Base-by-base conservation (phyloP, 2,329 filamentous ascomycete genomes). In the Neofusicoccum kwambonambiense region DNA sequence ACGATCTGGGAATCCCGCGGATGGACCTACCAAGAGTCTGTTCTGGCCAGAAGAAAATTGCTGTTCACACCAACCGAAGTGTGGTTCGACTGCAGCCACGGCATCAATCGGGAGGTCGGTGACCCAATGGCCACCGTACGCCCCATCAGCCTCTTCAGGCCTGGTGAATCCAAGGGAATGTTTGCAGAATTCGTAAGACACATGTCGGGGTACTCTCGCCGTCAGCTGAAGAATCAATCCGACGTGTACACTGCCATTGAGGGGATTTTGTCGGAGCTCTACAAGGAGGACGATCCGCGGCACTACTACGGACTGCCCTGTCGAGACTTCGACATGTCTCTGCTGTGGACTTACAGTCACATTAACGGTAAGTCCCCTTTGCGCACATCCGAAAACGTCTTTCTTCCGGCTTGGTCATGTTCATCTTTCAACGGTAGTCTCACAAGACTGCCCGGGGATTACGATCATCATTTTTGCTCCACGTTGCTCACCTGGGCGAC, bases 1-100 rank as follows among this genome's bases (percentile, higher is more conserved):
- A 49, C 15, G 6, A n/a, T 51, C 13, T 62, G 64, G 57, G 11
- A 9, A 19, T 52, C 57, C 1, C 64, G 64, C 8, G 64, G 64
- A 11, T 65, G 57, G 64, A 62, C 64, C 7, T 61, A 51, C 11
- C 64, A 62, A n/a, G 64, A 65, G 37, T 9, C n/a, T 17, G 15
- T 61, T 6, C 44, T 61, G 19, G 17, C 54, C 7, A 27, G 17
- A 44, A 15, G 44, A 9, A 42, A 45, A 34, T 11, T 65, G 4
- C 47, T 50, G 6, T 44, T 65, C 15, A 61, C 63, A 8, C 39
- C 31, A 8, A 61, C 11, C 12, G 52, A 37, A 51, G 64, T 27
- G 7, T 65, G 19, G 19, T 62, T 65, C 44, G 45, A 61, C 12
- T 65, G 56, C 57, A 27, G 19, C 19, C 42, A 44, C n/a, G 50